Percentiles rank a stretch among this genome's conserved stretches.
Evolutionary conservation across 257 asterid species (phyloP).

Genomic region (Capsicum pubescens): DNA sequence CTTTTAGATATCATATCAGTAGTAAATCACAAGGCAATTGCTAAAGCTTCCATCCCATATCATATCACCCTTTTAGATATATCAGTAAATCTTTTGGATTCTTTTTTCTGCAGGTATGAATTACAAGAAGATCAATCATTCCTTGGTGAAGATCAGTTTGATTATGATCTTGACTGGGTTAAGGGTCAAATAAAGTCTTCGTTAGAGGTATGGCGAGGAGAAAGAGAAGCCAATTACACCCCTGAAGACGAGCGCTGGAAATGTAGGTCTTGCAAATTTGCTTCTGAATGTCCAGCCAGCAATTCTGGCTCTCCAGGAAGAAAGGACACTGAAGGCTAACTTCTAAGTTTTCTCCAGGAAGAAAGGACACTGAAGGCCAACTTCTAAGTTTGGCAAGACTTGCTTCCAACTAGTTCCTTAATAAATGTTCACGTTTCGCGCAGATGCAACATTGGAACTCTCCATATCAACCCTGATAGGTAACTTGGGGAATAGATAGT

Average conservation of each 20-base stretch:
- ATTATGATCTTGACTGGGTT: slow-evolving; percentile 62
- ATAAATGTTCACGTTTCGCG: not conserved
- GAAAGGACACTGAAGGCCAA: slow-evolving; percentile 33
- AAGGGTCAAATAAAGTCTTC: slow-evolving; percentile 62
- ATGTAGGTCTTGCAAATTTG: slow-evolving; percentile 72
- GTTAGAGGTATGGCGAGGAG: slow-evolving; percentile 80
- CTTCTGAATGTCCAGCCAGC: slow-evolving; percentile 58
- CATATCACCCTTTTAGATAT: not conserved
- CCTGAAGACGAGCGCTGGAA: slow-evolving; percentile 87
- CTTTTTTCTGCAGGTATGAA: slow-evolving; percentile 60
- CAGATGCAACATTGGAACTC: not conserved
- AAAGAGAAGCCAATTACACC: slow-evolving; percentile 68
- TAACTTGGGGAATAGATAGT: not conserved
- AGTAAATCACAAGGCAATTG: not conserved
- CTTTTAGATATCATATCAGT: not conserved
- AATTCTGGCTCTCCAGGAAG: slow-evolving; percentile 42
- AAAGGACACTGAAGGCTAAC: slow-evolving; percentile 31
- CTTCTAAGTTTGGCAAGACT: not conserved
- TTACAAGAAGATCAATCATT: slow-evolving; percentile 80
- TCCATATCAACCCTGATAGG: not conserved
- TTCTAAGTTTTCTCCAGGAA: slow-evolving; percentile 38
- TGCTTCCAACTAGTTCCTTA: not conserved
- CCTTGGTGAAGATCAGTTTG: slow-evolving; percentile 73
- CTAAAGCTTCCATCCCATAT: not conserved
- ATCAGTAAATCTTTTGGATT: not conserved